Conservation (phyloP, 1,284 basidiomycete genomes). For the Naganishia cerealis region DNA sequence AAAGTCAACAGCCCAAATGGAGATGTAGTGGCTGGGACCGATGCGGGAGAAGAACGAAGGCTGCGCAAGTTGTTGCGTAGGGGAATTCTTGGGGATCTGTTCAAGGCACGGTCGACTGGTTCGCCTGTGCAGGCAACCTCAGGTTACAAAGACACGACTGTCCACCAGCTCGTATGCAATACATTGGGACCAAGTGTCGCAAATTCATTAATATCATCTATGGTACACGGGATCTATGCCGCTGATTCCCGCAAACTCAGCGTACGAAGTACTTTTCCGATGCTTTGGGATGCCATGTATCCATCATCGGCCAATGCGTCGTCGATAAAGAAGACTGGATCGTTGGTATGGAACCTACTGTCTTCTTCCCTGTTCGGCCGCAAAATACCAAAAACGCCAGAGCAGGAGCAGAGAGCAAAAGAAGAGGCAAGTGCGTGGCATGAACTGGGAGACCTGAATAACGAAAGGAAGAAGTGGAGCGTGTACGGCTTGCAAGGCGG, state of each 20-base stretch:
- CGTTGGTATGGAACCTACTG: conserved; percentile 46
- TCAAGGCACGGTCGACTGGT: conserved; percentile 50
- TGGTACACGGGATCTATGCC: conserved; percentile 91
- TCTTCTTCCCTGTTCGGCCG: conserved; percentile 29
- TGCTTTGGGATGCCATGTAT: conserved; percentile 69
- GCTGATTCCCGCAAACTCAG: conserved; percentile 76
- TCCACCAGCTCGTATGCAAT: conserved; percentile 74
- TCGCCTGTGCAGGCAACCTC: conserved; percentile 22
- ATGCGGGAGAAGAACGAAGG: conserved; percentile 1
- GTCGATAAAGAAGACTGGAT: background rate
- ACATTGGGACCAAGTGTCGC: conserved; percentile 75
- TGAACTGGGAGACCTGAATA: conserved; percentile 60
- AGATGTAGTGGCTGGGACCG: background rate
- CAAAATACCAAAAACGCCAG: conserved; percentile 18
- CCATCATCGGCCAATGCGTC: conserved; percentile 42
- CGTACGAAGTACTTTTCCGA: conserved; percentile 72
- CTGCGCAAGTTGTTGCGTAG: conserved; percentile 2
- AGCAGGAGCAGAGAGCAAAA: conserved; percentile 23
- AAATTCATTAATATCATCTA: conserved; percentile 72
- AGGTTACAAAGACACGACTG: conserved; percentile 67
- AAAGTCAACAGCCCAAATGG: background rate
- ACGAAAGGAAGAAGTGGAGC: conserved; percentile 63
- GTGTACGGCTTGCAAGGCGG: conserved; percentile 81
- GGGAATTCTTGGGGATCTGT: conserved; percentile 1
- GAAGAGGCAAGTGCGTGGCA: conserved; percentile 48